These are phyloP conservation scores for Sphagnum fallax DNA, from an alignment of 228 moss, liverwort and hornwort species.

Conservation along the genomic window DNA sequence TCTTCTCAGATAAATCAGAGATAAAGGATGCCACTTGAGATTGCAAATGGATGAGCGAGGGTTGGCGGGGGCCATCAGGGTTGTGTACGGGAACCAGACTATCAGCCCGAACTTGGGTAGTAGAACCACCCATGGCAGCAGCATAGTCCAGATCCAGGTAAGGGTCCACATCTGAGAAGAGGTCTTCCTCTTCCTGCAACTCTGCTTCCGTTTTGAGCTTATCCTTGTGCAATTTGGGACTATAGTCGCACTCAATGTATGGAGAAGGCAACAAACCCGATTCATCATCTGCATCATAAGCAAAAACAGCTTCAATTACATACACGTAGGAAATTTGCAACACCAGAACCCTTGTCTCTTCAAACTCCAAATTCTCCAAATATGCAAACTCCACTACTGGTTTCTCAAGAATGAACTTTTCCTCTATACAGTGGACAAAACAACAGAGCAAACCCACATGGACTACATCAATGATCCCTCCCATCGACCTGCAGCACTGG, in stretches of 20 bases:
- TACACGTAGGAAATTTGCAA: no score
- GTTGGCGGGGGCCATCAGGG: constrained; percentile 11
- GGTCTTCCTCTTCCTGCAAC: constrained; percentile 23
- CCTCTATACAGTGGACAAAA: no score
- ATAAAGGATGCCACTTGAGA: constrained; percentile 25
- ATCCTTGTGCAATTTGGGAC: constrained; percentile 38
- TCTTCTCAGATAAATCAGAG: constrained; percentile 17
- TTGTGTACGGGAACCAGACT: constrained; percentile 44
- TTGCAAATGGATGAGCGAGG: background rate
- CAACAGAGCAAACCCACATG: no score
- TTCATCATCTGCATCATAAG: constrained; percentile 19
- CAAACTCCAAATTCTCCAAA: no score
- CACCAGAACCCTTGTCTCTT: no score
- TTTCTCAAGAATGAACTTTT: no score
- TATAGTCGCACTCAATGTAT: constrained; percentile 18
- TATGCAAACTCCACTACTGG: no score
- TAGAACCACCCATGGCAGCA: constrained; percentile 18
- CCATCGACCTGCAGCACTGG: no score
- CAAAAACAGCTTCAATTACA: no score
- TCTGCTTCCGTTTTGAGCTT: constrained; percentile 6
- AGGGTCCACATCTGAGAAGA: constrained; percentile 39
- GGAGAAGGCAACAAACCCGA: constrained; percentile 24
- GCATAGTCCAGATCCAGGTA: constrained; percentile 52
- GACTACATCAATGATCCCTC: no score
- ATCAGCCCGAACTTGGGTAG: constrained; percentile 13